These are phyloP conservation scores for Lycium barbarum DNA, from an alignment of 257 asterid species.

Conservation along the genomic window DNA sequence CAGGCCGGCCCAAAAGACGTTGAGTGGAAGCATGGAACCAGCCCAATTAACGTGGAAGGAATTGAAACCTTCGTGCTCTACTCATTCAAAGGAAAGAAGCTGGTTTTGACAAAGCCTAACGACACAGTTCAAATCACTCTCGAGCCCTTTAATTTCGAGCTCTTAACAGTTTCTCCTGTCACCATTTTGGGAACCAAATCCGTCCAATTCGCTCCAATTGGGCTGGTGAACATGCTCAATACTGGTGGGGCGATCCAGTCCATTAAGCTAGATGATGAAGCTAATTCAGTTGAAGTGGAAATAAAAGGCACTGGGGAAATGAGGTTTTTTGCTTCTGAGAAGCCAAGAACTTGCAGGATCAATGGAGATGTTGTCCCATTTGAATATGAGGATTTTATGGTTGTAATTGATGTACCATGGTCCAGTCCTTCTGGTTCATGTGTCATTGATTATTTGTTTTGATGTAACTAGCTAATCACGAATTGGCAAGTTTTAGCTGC, in stretches of 20 bases:
- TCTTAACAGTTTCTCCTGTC: conserved; percentile 62
- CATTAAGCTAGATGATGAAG: conserved; percentile 39
- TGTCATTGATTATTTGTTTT: conserved; percentile 61
- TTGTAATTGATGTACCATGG: conserved; percentile 65
- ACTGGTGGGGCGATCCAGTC: conserved; percentile 72
- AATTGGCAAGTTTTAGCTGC: background rate
- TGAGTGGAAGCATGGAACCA: conserved; percentile 66
- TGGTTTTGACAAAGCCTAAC: conserved; percentile 52
- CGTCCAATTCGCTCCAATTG: conserved; percentile 67
- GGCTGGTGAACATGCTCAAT: conserved; percentile 73
- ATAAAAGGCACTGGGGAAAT: conserved; percentile 80
- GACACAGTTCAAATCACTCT: conserved; percentile 53
- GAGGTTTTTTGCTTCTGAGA: conserved; percentile 68
- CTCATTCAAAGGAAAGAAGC: conserved; percentile 52
- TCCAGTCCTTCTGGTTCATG: conserved; percentile 54
- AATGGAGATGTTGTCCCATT: conserved; percentile 53
- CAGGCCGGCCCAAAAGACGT: conserved; percentile 63
- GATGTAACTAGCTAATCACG: conserved; percentile 15
- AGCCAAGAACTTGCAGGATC: conserved; percentile 54
- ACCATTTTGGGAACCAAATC: conserved; percentile 31
- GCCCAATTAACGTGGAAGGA: conserved; percentile 52
- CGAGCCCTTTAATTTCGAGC: conserved; percentile 71
- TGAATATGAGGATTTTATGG: conserved; percentile 57
- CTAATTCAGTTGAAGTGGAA: conserved; percentile 48
- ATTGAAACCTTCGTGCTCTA: conserved; percentile 56